A percentile compares a stretch with the other conserved stretches of the same genome.
phyloP scores from a whole-genome alignment of 495 filamentous ascomycete species.

The Chaetomium cochliodes region DNA sequence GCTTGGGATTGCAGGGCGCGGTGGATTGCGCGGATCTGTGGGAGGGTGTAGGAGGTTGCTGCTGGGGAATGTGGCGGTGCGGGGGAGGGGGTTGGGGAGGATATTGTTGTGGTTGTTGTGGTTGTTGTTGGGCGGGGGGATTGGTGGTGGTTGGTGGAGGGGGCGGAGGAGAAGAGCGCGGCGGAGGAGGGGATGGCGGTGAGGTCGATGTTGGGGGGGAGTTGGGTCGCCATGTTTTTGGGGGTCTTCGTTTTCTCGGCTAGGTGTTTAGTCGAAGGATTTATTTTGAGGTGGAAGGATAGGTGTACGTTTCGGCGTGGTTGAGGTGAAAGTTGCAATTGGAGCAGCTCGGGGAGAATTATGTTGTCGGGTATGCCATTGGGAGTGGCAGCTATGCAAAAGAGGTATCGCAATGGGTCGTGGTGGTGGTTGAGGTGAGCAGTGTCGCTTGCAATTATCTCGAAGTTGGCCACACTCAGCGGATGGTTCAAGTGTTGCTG shows the following conservation, averaged over 20 bases:
- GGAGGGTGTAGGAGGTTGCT: constrained; percentile 50
- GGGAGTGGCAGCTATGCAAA: too few species aligned
- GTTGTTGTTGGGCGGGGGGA: too few species aligned
- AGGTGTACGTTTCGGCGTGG: too few species aligned
- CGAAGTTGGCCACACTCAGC: not conserved
- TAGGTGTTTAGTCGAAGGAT: not conserved
- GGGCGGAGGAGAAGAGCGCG: constrained; percentile 5
- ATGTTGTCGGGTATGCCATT: not conserved
- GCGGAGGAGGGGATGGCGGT: constrained; percentile 7
- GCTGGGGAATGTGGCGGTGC: not conserved
- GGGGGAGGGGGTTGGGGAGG: not conserved
- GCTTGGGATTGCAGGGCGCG: constrained; percentile 54
- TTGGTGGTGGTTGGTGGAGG: not conserved
- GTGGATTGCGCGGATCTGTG: constrained; percentile 61
- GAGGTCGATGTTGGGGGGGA: constrained; percentile 12
- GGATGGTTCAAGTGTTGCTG: too few species aligned
- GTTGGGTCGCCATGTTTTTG: not conserved
- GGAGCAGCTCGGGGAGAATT: not conserved
- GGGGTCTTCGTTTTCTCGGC: too few species aligned
- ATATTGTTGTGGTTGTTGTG: not conserved
- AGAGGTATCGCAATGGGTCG: too few species aligned
- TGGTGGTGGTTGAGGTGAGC: too few species aligned
- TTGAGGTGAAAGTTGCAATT: not conserved
- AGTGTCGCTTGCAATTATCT: not conserved
- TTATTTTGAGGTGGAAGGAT: too few species aligned